phyloP scores from a whole-genome alignment of 805 yeast species.

The Citeromyces matritensis region DNA sequence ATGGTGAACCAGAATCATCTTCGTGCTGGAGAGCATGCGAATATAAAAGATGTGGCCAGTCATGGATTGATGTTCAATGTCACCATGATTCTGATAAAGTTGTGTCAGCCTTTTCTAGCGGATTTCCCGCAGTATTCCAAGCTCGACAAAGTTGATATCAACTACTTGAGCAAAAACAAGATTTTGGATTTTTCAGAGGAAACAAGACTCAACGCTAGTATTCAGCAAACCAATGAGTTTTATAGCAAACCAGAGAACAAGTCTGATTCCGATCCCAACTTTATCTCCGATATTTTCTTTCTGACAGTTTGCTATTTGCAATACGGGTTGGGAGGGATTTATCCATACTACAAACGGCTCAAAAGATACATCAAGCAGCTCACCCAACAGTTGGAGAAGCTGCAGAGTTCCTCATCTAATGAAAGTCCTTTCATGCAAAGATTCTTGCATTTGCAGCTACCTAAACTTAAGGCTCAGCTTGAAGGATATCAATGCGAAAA shows the following conservation, averaged over 20 bases:
- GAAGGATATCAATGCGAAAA: constrained; percentile 24
- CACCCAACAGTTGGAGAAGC: constrained; percentile 34
- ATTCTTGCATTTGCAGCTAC: constrained; percentile 11
- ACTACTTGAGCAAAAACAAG: constrained; percentile 43
- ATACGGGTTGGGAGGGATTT: constrained; percentile 79
- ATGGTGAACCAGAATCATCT: constrained; percentile 75
- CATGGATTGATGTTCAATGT: constrained; percentile 78
- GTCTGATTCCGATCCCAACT: constrained; percentile 35
- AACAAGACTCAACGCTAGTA: constrained; percentile 68
- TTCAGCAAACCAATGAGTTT: constrained; percentile 49
- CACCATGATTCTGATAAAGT: constrained; percentile 45
- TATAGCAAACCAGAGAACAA: constrained; percentile 22
- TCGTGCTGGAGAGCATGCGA: constrained; percentile 76
- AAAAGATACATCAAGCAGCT: constrained; percentile 30
- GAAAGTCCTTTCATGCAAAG: constrained; percentile 14
- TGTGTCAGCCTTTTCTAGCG: constrained; percentile 68
- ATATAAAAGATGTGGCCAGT: constrained; percentile 46
- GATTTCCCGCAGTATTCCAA: constrained; percentile 34
- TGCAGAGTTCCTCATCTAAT: constrained; percentile 7
- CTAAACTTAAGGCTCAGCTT: constrained; percentile 17
- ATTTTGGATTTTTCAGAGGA: constrained; percentile 64
- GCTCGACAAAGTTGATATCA: constrained; percentile 61
- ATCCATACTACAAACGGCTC: constrained; percentile 38
- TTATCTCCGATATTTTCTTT: constrained; percentile 85
- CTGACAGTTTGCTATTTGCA: constrained; percentile 67